phyloP scores from a whole-genome alignment of 176 grass and related monocot species.

The Carex cristatella region DNA sequence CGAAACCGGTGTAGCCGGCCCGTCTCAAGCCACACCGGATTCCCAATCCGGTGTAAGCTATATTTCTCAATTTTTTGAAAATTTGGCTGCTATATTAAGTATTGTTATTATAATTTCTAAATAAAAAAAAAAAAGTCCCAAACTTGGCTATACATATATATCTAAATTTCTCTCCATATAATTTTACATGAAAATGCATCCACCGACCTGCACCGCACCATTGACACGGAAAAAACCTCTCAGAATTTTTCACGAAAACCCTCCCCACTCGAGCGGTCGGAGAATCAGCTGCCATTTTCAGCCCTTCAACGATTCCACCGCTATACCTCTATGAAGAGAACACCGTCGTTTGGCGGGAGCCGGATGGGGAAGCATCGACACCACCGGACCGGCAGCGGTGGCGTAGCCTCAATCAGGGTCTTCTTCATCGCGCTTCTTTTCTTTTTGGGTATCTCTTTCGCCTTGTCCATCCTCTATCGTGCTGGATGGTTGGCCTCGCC shows the following conservation, averaged over 20 bases:
- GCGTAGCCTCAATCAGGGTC: neutral
- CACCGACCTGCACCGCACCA: no score
- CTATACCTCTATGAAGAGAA: neutral
- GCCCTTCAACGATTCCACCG: neutral
- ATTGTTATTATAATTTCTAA: no score
- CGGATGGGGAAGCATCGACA: slow-evolving; percentile 1
- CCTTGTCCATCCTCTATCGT: neutral
- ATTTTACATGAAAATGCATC: no score
- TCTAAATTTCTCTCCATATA: no score
- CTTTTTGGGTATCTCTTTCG: neutral
- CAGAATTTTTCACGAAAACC: neutral
- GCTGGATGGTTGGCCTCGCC: neutral
- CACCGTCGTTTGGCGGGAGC: neutral
- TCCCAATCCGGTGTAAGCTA: no score
- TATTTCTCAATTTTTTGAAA: no score
- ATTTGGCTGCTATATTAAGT: no score
- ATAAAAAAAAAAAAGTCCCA: no score
- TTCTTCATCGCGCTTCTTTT: neutral
- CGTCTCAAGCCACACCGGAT: no score
- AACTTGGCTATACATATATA: no score
- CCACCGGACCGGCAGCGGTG: neutral
- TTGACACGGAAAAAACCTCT: neutral
- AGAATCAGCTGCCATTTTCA: neutral
- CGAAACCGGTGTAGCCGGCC: no score
- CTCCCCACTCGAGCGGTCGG: neutral